Percentiles rank a stretch among this genome's conserved stretches.
Evolutionary conservation across 257 asterid genomes (phyloP).

Genomic region (Nicotiana undulata): DNA sequence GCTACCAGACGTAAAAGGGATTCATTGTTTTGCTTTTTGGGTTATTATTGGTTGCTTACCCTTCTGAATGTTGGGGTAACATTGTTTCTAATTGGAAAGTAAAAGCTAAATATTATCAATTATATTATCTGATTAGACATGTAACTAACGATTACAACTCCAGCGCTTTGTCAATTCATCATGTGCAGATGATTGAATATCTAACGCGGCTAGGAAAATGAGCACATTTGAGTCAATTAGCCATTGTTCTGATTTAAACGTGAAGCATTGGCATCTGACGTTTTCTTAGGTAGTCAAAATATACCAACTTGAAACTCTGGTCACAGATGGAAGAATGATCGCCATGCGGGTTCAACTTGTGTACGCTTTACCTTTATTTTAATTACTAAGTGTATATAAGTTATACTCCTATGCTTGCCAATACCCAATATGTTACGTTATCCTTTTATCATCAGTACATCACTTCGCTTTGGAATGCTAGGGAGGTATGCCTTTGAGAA

Average conservation of each 20-base stretch:
- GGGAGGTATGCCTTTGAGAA: neutral
- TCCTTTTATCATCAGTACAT: no score
- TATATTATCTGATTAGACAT: neutral
- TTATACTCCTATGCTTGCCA: no score
- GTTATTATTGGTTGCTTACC: neutral
- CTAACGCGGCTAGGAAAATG: neutral
- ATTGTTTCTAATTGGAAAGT: neutral
- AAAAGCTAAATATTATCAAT: neutral
- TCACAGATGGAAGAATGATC: no score
- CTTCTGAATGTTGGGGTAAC: neutral
- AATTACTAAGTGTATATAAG: no score
- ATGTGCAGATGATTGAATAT: neutral
- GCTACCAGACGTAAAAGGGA: neutral
- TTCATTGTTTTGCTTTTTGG: neutral
- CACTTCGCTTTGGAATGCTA: neutral
- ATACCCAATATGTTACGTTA: no score
- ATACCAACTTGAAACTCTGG: no score
- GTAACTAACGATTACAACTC: neutral
- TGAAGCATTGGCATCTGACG: neutral
- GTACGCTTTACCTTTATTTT: no score
- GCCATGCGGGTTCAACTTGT: no score
- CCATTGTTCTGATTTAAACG: neutral
- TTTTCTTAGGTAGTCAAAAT: neutral
- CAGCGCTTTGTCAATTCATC: neutral
- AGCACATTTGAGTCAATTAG: neutral